phyloP scores from a whole-genome alignment of 768 basidiomycete species.

The Hemileccinum impolitum region DNA sequence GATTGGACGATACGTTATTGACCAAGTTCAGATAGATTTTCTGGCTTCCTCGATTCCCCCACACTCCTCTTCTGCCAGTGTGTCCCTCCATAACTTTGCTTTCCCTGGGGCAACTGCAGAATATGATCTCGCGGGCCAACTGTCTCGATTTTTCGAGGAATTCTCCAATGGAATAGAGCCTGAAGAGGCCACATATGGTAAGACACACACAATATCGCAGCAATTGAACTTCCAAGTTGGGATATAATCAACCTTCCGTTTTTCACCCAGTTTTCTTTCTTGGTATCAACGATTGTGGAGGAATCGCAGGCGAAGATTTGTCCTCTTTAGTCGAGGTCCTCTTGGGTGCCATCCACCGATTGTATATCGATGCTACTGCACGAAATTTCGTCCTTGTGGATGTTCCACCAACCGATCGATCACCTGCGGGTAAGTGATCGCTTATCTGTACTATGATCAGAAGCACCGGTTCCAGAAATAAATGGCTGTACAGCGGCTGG shows the following conservation, averaged over 20 bases:
- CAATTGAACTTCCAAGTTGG: neutral
- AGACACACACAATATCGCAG: no score
- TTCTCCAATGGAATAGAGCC: neutral
- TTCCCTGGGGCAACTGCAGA: conserved; percentile 10
- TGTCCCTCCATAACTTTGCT: conserved; percentile 5
- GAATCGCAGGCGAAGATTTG: neutral
- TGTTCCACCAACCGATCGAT: conserved; percentile 14
- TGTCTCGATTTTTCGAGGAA: conserved; percentile 1
- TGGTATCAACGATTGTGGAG: conserved; percentile 14
- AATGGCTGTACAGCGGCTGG: neutral
- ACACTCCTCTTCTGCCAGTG: neutral
- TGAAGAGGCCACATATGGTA: conserved; percentile 1
- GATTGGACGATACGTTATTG: neutral
- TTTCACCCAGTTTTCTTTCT: conserved; percentile 4
- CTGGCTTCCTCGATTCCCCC: neutral
- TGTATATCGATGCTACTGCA: neutral
- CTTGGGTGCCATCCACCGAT: conserved; percentile 2
- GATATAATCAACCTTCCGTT: neutral
- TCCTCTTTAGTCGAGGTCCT: neutral
- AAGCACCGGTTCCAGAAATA: neutral
- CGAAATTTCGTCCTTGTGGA: conserved; percentile 14
- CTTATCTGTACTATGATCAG: no score
- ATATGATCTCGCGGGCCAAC: conserved; percentile 5
- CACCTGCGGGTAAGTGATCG: conserved; percentile 3
- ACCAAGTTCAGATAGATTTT: conserved; percentile 5